A percentile compares a stretch with the other conserved stretches of the same genome.
These are phyloP conservation scores for Austropuccinia psidii DNA, from an alignment of 1,284 basidiomycete species.

Conservation along the genomic window DNA sequence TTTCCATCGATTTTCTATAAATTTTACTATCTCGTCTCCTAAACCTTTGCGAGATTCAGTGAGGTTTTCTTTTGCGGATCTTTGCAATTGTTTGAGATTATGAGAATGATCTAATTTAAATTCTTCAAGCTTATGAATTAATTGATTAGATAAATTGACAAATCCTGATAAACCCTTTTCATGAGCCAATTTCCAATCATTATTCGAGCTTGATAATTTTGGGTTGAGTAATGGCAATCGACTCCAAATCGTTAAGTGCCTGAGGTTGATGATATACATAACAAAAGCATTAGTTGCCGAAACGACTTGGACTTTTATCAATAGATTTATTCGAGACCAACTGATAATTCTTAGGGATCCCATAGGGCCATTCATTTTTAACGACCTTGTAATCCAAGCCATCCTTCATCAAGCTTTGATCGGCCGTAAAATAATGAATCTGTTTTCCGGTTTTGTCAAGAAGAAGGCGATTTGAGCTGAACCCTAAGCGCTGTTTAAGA, in stretches of 20 bases:
- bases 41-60: neutral
- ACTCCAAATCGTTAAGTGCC: constrained; percentile 27
- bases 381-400: constrained; percentile 19
- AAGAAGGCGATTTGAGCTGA: neutral
- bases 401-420: neutral
- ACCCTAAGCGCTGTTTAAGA: constrained; percentile 6
- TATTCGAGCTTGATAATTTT: neutral
- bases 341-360: constrained; percentile 17
- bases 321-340: too few species aligned
- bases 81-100: neutral
- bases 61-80: neutral
- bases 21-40: neutral
- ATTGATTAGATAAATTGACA: neutral
- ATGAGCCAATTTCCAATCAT: neutral
- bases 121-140: neutral
- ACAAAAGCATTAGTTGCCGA: too few species aligned
- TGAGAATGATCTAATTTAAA: neutral
- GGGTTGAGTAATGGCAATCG: constrained; percentile 16
- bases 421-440: neutral
- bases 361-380: constrained; percentile 33
- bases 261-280: neutral
- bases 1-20: constrained; percentile 8
- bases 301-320: too few species aligned
- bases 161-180: constrained; percentile 19
- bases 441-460: too few species aligned